Base-by-base conservation (phyloP, 2,329 filamentous ascomycete species). In the Pseudohalonectria lignicola region DNA sequence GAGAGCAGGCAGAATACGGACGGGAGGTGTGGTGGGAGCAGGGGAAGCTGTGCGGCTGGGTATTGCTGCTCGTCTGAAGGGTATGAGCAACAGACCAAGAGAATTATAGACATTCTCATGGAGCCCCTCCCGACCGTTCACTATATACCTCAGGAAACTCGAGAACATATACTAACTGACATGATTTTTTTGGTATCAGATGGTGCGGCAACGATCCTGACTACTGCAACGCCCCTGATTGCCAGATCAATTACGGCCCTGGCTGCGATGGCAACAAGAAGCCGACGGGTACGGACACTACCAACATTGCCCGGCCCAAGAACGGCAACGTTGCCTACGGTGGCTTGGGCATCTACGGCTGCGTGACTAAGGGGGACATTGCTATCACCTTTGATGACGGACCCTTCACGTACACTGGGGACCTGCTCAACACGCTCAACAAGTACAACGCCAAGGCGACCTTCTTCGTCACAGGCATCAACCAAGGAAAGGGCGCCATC, bases 371-470 rank as follows among this genome's bases (percentile, higher is more conserved):
- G 3, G 74, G 76, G 37, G 73, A 72, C 10, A 67, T 83, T 47
- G 79, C 79, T 15, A 53, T 83, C 39, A 82, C 78, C 1, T 82
- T 72, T 46, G 79, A 82, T 46, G 79, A 82, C 51, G 79, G 79
- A 1, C 79, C 78, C 17, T 72, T 71, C 45, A 55, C 64, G 16
- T 80, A 76, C 53, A 82, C 78, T 2, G 56, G 59, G 30, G 69
- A 77, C 43, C 64, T 83, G 11, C 63, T 82, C 11, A 71, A 82
- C 48, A 62, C 79, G 39, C 64, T 83, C 33, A 64, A 67, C 42
- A 51, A 59, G 19, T 77, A 79, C 49, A 60, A 68, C 20, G 76
- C 74, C 12, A 78, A 74, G 45, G 79, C 76, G 2, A 83, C 79
- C 2, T 84, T 84, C 53, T 82, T 82, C 54, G 64, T 82, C 43